Evolutionary conservation across 2,329 filamentous ascomycete species (phyloP), one percentile per base, ranked within the genome.

Genomic region (Dryadomyces quercivorus): DNA sequence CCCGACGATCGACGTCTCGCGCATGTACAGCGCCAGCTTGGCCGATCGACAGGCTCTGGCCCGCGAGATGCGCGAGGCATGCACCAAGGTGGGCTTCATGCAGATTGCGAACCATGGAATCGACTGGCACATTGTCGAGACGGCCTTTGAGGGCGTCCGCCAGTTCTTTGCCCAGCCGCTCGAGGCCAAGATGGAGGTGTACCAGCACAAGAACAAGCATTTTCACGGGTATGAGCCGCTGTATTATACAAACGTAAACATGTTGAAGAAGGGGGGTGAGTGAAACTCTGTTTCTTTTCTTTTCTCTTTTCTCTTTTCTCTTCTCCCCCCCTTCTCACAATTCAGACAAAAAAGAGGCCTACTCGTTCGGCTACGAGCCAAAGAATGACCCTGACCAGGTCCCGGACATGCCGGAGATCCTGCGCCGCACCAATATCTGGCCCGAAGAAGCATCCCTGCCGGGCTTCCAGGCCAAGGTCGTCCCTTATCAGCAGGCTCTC

Each of bases 401-500:
- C 16, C 38, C 52, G 45, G 38, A 42, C 12, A 42, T 42, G 45
- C 22, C 52, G 42, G 45, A 46, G n/a, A 6, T n/a, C 6, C 22
- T 48, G 22, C 22, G 7, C 15, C 22, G 26, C 13, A 21, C 10
- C 22, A 48, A 34, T 21, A 15, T 49, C 22, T 50, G 48, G 48
- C 48, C 48, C 21, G 48, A 22, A 5, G 48, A 50, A 26, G n/a
- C 15, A 16, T n/a, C 22, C 7, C 34, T 51, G 16, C 16, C 49
- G 12, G 31, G 22, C 22, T 52, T 52, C 31, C 42, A 26, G 13
- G 9, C 22, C 16, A 13, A 21, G 16, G 36, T 46, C 31, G n/a
- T 36, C 15, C 46, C 47, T 16, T 59, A 59, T 46, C 56, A 59
- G 44, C 26, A 52, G 5, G 40, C 50, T 1, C 50, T 59, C 22